These are phyloP conservation scores for Xylariaceae sp. DNA, from an alignment of 2,329 filamentous ascomycete genomes.

Conservation along the genomic window DNA sequence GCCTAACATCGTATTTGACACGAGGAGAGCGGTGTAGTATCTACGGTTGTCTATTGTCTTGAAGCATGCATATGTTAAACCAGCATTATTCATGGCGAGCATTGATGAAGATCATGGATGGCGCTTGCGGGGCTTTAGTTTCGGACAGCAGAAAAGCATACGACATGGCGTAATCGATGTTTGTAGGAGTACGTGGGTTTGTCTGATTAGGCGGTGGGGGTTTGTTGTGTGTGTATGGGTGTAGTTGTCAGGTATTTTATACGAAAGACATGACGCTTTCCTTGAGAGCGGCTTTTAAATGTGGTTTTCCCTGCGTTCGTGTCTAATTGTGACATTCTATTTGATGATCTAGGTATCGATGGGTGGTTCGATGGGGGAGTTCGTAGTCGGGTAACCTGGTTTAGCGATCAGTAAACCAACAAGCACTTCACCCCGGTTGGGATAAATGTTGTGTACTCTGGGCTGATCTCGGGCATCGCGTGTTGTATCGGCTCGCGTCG, in stretches of 20 bases:
- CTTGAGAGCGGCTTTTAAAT: neutral
- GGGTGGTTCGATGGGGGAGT: no score
- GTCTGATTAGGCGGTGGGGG: neutral
- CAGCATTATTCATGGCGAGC: slow-evolving; percentile 18
- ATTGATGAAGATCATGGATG: slow-evolving; percentile 18
- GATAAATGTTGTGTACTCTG: no score
- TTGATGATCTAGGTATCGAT: no score
- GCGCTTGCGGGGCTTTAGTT: slow-evolving; percentile 13
- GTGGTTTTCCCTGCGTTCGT: no score
- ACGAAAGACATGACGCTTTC: no score
- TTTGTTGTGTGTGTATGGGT: slow-evolving; percentile 6
- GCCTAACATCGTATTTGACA: neutral
- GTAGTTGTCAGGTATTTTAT: no score
- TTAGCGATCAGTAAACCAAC: no score
- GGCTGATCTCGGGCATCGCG: no score
- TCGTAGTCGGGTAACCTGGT: no score
- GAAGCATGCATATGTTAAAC: slow-evolving; percentile 15
- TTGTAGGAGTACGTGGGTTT: slow-evolving; percentile 12
- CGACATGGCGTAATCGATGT: slow-evolving; percentile 15
- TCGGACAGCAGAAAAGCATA: slow-evolving; percentile 16
- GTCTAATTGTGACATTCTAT: no score
- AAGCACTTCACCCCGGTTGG: no score
- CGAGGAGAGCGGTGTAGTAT: neutral
- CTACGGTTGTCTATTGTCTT: slow-evolving; percentile 6
- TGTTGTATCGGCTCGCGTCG: no score